Percentiles rank a stretch among this genome's conserved stretches.
Conservation (phyloP, 306 rosid species). For the Trifolium subterraneum region DNA sequence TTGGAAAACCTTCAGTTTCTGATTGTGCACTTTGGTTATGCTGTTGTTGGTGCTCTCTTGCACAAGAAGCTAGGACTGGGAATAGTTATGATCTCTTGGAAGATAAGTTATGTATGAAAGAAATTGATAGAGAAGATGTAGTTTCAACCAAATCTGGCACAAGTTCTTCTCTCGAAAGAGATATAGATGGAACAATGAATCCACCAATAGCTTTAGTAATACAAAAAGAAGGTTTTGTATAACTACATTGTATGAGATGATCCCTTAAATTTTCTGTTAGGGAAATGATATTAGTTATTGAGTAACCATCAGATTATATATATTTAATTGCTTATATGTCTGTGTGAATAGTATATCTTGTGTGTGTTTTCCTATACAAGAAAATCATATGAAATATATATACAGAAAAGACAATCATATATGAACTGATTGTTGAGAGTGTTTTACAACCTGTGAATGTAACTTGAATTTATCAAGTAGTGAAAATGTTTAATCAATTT, state of each 20-base stretch:
- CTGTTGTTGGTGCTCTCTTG: slow-evolving; percentile 97
- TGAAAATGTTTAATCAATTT: too few relatives aligned
- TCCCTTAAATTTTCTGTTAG: slow-evolving; percentile 8
- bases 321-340: background rate
- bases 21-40: slow-evolving; percentile 88
- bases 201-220: slow-evolving; percentile 70
- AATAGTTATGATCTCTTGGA: slow-evolving; percentile 70
- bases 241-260: slow-evolving; percentile 30
- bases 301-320: background rate
- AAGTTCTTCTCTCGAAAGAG: slow-evolving; percentile 53
- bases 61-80: slow-evolving; percentile 85
- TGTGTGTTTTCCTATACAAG: background rate
- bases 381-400: background rate
- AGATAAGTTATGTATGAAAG: slow-evolving; percentile 57
- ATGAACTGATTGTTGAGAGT: background rate
- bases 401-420: background rate
- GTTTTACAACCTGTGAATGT: background rate
- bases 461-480: background rate
- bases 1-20: slow-evolving; percentile 63
- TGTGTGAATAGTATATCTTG: background rate
- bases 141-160: slow-evolving; percentile 46
- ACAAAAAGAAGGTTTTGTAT: slow-evolving; percentile 52
- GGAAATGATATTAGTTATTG: background rate
- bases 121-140: slow-evolving; percentile 52
- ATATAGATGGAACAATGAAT: slow-evolving; percentile 62